phyloP scores from a whole-genome alignment of 2,329 filamentous ascomycete genomes.

The Plenodomus biglobosus region DNA sequence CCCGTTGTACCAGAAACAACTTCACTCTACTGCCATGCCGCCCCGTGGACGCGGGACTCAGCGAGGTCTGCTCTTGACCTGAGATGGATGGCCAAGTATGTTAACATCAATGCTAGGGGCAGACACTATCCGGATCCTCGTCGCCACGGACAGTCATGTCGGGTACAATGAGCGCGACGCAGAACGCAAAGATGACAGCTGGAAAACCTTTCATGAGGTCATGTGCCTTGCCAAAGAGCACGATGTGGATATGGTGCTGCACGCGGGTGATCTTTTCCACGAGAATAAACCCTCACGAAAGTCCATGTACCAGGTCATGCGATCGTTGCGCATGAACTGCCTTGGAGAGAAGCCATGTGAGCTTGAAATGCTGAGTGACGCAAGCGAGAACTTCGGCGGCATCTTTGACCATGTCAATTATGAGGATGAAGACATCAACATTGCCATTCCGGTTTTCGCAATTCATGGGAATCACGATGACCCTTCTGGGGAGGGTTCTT shows the following conservation, averaged over 20 bases:
- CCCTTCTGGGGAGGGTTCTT: slow-evolving; percentile 91
- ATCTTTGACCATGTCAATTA: slow-evolving; percentile 96
- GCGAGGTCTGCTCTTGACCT: slow-evolving; percentile 27
- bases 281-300: slow-evolving; percentile 97
- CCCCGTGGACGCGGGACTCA: slow-evolving; percentile 28
- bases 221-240: slow-evolving; percentile 82
- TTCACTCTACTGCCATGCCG: slow-evolving; percentile 20
- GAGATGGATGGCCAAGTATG: not conserved
- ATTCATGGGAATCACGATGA: slow-evolving; percentile 99
- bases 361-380: slow-evolving; percentile 91
- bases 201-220: slow-evolving; percentile 93
- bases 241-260: slow-evolving; percentile 97
- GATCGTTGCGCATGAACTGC: slow-evolving; percentile 88
- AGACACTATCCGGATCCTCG: slow-evolving; percentile 90
- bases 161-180: slow-evolving; percentile 92
- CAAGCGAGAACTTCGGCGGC: slow-evolving; percentile 82
- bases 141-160: slow-evolving; percentile 97
- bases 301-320: slow-evolving; percentile 96
- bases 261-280: slow-evolving; percentile 94
- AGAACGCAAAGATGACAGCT: slow-evolving; percentile 94
- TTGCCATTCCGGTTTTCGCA: slow-evolving; percentile 95
- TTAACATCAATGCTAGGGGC: slow-evolving; percentile 49
- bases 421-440: slow-evolving; percentile 94
- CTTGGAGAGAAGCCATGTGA: slow-evolving; percentile 94
- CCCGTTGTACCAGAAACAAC: not conserved